phyloP scores from a whole-genome alignment of 2,329 filamentous ascomycete genomes.

The Incumbomyces delicatus region DNA sequence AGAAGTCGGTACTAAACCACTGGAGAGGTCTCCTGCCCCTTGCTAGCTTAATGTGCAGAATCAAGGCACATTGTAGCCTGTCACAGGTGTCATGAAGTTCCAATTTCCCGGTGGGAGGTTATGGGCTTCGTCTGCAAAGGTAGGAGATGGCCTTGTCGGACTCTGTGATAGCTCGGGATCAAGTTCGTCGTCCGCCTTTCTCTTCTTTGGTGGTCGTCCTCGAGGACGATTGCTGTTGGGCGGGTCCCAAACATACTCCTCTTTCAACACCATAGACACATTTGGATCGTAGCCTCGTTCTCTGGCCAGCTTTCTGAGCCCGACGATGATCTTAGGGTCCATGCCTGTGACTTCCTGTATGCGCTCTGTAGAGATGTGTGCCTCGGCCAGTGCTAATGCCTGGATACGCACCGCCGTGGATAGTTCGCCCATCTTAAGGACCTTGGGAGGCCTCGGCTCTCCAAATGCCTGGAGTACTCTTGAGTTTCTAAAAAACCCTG shows the following conservation, averaged over 20 bases:
- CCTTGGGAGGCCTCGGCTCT: constrained; percentile 19
- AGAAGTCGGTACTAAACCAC: no score
- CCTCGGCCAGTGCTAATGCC: constrained; percentile 20
- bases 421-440: constrained; percentile 20
- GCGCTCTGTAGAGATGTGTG: constrained; percentile 19
- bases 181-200: constrained; percentile 25
- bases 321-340: constrained; percentile 20
- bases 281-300: constrained; percentile 21
- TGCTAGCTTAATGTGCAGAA: no score
- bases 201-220: constrained; percentile 21
- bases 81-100: constrained; percentile 19
- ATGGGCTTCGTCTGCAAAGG: constrained; percentile 8
- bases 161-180: constrained; percentile 15
- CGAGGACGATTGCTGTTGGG: constrained; percentile 18
- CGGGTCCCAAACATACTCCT: constrained; percentile 22
- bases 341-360: constrained; percentile 22
- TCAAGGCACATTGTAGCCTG: constrained; percentile 17
- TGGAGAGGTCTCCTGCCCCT: no score
- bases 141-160: constrained; percentile 3
- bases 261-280: constrained; percentile 21
- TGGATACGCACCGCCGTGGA: constrained; percentile 20
- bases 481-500: constrained; percentile 17
- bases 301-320: constrained; percentile 18
- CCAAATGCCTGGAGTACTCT: constrained; percentile 15
- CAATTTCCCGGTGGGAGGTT: constrained; percentile 21